Percentiles rank a stretch among this genome's conserved stretches.
Conservation (phyloP, 2,329 filamentous ascomycete species). For the Venturia asperata region DNA sequence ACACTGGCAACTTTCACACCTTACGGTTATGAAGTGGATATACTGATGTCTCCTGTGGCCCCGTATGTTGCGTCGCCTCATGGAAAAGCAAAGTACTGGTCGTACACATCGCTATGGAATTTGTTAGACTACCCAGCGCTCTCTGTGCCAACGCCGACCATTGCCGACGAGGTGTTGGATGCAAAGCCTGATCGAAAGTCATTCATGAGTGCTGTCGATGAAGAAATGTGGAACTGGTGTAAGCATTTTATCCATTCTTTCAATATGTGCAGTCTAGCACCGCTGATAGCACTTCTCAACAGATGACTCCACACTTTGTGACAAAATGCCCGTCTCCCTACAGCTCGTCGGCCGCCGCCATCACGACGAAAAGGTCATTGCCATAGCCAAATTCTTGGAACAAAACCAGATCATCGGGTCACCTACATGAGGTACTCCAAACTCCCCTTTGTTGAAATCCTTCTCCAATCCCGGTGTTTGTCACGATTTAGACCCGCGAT, state of each 20-base stretch:
- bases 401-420: not conserved
- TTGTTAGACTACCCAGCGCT: slow-evolving; percentile 58
- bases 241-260: slow-evolving; percentile 23
- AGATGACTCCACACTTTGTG: slow-evolving; percentile 41
- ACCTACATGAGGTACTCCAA: not conserved
- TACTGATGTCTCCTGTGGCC: slow-evolving; percentile 54
- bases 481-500: not conserved
- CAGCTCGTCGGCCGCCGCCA: slow-evolving; percentile 48
- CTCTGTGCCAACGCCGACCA: slow-evolving; percentile 48
- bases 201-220: slow-evolving; percentile 41
- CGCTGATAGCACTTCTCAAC: slow-evolving; percentile 19
- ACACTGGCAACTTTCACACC: slow-evolving; percentile 19
- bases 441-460: not conserved
- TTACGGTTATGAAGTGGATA: slow-evolving; percentile 41
- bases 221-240: slow-evolving; percentile 43
- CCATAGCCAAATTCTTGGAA: slow-evolving; percentile 32
- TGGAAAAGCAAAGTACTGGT: slow-evolving; percentile 52
- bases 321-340: slow-evolving; percentile 44
- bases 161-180: slow-evolving; percentile 29
- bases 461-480: not conserved
- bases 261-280: not conserved
- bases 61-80: slow-evolving; percentile 49
- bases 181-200: slow-evolving; percentile 31
- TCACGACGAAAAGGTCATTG: slow-evolving; percentile 49
- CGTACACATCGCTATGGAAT: slow-evolving; percentile 62